Evolutionary conservation across 1,139 yeast genomes (phyloP), one percentile per base, ranked within the genome.

Genomic region (Suhomyces ambrosiae): DNA sequence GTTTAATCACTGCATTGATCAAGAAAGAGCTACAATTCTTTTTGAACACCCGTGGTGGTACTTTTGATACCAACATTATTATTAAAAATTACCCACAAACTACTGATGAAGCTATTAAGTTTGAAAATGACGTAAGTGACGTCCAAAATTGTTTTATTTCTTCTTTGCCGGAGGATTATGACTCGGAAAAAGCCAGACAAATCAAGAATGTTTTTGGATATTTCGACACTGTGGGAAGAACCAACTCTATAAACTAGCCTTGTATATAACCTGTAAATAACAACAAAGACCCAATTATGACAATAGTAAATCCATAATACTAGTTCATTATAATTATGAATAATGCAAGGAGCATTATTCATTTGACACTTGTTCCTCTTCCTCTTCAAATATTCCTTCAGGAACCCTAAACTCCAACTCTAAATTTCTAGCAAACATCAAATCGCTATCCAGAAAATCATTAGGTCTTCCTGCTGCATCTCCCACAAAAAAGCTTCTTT

Each of bases 401-500:
- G 97, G 97, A 0, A 79, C 66, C 38, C 63, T 63, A 54, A 87
- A 89, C 25, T 52, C 48, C 2, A 89, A 33, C 0, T 76, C 76
- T 1, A 75, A 54, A 16, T 66, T 71, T 32, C 66, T 50, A 0
- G 97, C 96, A 68, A 90, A 88, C 41, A 45, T 53, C 46, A 60
- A 60, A 57, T 90, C 97, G 37, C 86, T 75, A 50, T 86, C 90
- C 70, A 90, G 85, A 56, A 82, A 83, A 58, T 90, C 97, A 0
- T 54, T 58, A 1, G 58, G 53, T 37, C 97, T 68, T 0, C 97
- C 98, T 6, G 97, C 97, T 0, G 97, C 97, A 65, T 92, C 98
- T 4, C 98, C 98, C n/a, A 90, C 90, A 55, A 63, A 92, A 46
- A 83, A 76, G 38, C 86, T 77, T 18, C 63, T 48, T 1, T 61